phyloP scores from a whole-genome alignment of 495 filamentous ascomycete species.

The Penicillium canescens region DNA sequence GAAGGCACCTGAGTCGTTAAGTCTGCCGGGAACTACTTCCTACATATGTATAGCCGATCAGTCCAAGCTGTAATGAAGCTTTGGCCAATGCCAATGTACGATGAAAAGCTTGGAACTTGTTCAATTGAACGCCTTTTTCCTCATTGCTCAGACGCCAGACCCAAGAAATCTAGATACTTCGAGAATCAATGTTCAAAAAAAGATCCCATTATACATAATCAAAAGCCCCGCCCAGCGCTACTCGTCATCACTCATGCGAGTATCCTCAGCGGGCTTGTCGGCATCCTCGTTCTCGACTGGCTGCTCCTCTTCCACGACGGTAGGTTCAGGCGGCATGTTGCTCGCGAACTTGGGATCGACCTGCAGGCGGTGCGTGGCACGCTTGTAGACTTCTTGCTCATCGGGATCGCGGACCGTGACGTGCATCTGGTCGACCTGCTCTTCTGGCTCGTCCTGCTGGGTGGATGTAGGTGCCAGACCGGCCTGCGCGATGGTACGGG shows the following conservation, averaged over 20 bases:
- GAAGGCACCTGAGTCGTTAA: too few species aligned
- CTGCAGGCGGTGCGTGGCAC: constrained; percentile 40
- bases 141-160: constrained; percentile 9
- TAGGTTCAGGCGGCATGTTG: constrained; percentile 36
- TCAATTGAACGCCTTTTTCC: constrained; percentile 8
- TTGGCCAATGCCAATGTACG: too few species aligned
- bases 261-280: constrained; percentile 14
- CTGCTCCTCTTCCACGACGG: constrained; percentile 24
- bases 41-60: too few species aligned
- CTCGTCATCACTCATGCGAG: constrained; percentile 26
- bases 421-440: constrained; percentile 57
- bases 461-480: constrained; percentile 40
- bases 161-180: constrained; percentile 7
- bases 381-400: constrained; percentile 53
- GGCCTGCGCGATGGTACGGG: constrained; percentile 49
- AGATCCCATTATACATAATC: constrained; percentile 9
- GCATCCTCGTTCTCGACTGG: constrained; percentile 16
- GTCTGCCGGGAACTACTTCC: too few species aligned
- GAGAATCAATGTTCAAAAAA: constrained; percentile 7
- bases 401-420: constrained; percentile 54
- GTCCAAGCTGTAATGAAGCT: too few species aligned
- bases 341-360: constrained; percentile 47
- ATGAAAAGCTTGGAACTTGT: background rate
- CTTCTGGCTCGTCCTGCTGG: constrained; percentile 30
- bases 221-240: background rate